A percentile compares a stretch with the other conserved stretches of the same genome.
These are phyloP conservation scores for Suillus ampliporus DNA, from an alignment of 768 basidiomycete genomes.

Conservation along the genomic window DNA sequence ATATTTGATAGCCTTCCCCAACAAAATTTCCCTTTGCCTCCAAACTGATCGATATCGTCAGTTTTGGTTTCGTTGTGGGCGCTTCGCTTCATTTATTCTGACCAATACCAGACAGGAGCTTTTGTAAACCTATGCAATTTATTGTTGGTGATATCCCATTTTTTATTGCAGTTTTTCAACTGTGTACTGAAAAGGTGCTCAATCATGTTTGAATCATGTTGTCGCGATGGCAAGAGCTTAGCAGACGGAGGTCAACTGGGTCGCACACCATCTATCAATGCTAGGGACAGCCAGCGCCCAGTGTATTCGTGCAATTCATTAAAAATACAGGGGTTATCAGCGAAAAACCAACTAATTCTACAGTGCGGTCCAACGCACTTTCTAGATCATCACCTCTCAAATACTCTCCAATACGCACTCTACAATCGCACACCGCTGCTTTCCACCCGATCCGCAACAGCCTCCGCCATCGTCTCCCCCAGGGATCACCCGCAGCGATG, in stretches of 20 bases:
- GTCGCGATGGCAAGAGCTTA: background rate
- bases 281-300: background rate
- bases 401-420: conserved; percentile 61
- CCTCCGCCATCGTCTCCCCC: conserved; percentile 48
- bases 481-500: conserved; percentile 35
- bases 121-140: background rate
- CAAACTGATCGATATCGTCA: background rate
- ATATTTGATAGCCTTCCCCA: conserved; percentile 3
- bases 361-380: too few relatives aligned
- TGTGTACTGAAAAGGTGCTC: background rate
- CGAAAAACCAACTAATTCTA: background rate
- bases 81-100: background rate
- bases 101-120: background rate
- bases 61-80: background rate
- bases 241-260: background rate
- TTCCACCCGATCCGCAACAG: conserved; percentile 54
- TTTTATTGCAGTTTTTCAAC: background rate
- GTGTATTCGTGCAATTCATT: background rate
- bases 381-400: conserved; percentile 19
- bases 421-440: conserved; percentile 66
- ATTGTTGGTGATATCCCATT: conserved; percentile 11
- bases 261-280: background rate
- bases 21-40: background rate
- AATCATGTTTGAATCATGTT: too few relatives aligned
- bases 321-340: background rate